Evolutionary conservation across 148 eudicot genomes (phyloP), one percentile per base, ranked within the genome.

Genomic region (Vaccinium myrtillus): DNA sequence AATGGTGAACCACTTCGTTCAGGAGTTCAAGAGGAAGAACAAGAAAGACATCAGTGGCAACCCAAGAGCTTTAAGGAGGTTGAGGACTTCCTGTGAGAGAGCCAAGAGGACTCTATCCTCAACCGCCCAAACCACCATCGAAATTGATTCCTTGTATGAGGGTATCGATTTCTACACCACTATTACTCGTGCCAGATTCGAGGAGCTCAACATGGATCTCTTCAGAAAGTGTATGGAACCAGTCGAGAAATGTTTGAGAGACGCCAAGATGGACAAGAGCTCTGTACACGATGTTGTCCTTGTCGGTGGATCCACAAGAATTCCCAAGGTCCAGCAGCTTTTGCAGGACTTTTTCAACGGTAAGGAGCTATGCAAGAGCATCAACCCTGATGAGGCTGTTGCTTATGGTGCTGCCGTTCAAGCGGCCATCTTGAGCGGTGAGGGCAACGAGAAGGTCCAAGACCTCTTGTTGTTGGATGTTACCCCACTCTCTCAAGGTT

Each of bases 341-440:
- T 67, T 86, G 78, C 84, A 86, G 69, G 88, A 88, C 71, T 86
- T 86, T 78, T 88, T 88, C 79, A 84, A 88, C 15, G 88, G 90
- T 11, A 88, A 88, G 86, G 90, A 86, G 90, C 90, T 88, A 23
- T 86, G 90, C 88, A 88, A 88, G 87, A 73, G 86, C 82, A 89
- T 89, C 79, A 89, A 87, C 51, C 91, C 91, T 12, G 91, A 89
- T 55, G 90, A 90, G 88, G 91, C 90, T n/a, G 90, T 90, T 50
- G 91, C 91, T 23, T 87, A 87, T 71, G 91, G 91, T 51, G 91
- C 91, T 2, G 90, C 91, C 50, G 90, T 87, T 5, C 91, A 87
- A 74, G 91, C 89, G 6, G 91, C 91, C 51, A 87, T 87, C 50
- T 54, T 89, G 55, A 85, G 87, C 5, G 89, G 91, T 10, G 90